Base-by-base conservation (phyloP, 768 basidiomycete genomes). In the Boletus vinaceobasis region DNA sequence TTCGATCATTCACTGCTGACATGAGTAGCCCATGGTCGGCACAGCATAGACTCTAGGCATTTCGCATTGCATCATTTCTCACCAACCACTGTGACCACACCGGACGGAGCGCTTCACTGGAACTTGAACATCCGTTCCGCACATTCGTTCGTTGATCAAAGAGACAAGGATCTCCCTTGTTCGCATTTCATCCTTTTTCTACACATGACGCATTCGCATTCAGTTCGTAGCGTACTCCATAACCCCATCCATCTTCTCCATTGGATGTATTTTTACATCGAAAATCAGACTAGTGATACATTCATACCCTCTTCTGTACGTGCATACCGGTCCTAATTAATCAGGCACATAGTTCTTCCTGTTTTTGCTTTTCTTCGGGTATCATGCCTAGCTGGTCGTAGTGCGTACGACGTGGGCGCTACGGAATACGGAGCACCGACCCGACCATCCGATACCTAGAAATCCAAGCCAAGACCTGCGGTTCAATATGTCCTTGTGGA, bases 41-140 rank as follows among this genome's bases (percentile, higher is more conserved):
- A 49, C 50, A 52, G 39, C 60, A 59, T 58, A 63, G 63, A 69
- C 69, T 53, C 48, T 52, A 35, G 36, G 58, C 57, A 71, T 56
- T 53, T 59, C 35, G 50, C 65, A 71, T 65, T 42, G 48, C 60
- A 68, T 69, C 52, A 52, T 51, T 19, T 43, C 43, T 49, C 50
- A 53, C 39, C 33, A 35, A 29, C 47, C 55, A 60, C 50, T 58
- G 59, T 60, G 44, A 50, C 32, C 55, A 57, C 42, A 49, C 50
- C 29, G 42, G 54, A 42, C 59, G 53, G 64, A 56, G 23, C 23
- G 56, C 11, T 67, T 68, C 70, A 61, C 63, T 54, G 70, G 68
- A 66, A 66, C 36, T 66, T 66, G 70, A 61, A 60, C 61, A 31
- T 53, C 59, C 64, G 52, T 52, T 21, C 48, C 53, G 35, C 48